These are phyloP conservation scores for Fistulinella prunicolor DNA, from an alignment of 768 basidiomycete species.

Conservation along the genomic window DNA sequence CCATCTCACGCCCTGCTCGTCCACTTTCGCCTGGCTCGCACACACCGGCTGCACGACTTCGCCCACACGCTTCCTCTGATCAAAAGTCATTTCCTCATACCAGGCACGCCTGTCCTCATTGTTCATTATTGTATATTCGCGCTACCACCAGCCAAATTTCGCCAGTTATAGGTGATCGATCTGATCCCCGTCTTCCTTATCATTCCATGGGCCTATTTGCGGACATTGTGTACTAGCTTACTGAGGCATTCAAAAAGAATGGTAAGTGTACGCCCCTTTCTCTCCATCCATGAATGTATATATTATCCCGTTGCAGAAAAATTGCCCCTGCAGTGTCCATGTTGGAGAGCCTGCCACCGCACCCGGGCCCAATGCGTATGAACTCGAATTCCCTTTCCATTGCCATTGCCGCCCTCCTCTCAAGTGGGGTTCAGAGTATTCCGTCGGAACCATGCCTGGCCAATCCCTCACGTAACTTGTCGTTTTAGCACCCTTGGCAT, in stretches of 20 bases:
- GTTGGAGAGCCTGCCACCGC: too few species aligned
- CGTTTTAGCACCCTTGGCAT: conserved; percentile 91
- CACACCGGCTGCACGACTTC: too few species aligned
- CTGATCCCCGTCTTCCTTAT: conserved; percentile 86
- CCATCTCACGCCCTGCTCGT: too few species aligned
- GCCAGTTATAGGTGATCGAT: conserved; percentile 78
- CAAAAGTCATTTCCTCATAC: conserved; percentile 91
- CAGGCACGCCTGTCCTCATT: conserved; percentile 43
- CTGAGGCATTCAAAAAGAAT: conserved; percentile 60
- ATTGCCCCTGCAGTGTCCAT: conserved; percentile 81
- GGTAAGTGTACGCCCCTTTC: conserved; percentile 81
- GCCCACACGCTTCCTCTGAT: too few species aligned
- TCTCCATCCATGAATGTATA: too few species aligned
- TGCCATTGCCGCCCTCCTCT: too few species aligned
- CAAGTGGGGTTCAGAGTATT: conserved; percentile 80
- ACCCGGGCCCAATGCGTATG: too few species aligned
- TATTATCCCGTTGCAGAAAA: conserved; percentile 40
- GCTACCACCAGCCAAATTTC: conserved; percentile 58
- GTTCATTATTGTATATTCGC: not conserved
- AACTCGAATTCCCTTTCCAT: too few species aligned
- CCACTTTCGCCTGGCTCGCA: too few species aligned
- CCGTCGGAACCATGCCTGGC: conserved; percentile 87
- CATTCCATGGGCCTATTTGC: conserved; percentile 69
- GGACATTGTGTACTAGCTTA: conserved; percentile 58
- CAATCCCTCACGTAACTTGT: conserved; percentile 87